A percentile compares a stretch with the other conserved stretches of the same genome.
Evolutionary conservation across 768 basidiomycete species (phyloP).

Genomic region (Mycena indigotica): DNA sequence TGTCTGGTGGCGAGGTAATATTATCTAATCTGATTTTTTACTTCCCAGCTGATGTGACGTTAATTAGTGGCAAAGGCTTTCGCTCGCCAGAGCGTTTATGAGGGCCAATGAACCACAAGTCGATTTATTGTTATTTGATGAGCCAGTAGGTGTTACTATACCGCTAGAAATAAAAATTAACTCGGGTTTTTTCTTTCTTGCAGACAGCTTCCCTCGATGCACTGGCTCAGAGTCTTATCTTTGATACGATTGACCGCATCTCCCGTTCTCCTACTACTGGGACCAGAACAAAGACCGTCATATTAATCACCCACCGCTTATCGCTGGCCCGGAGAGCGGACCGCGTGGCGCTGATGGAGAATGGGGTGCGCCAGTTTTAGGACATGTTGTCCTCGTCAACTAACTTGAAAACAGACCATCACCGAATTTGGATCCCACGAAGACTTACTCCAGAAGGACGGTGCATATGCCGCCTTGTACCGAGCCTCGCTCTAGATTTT

Average conservation of each 20-base stretch:
- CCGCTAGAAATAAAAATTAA: neutral
- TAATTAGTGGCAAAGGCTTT: conserved; percentile 81
- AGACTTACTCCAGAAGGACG: conserved; percentile 59
- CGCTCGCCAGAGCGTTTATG: conserved; percentile 87
- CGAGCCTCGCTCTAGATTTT: conserved; percentile 61
- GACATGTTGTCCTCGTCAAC: conserved; percentile 9
- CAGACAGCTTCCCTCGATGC: conserved; percentile 83
- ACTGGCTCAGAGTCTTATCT: conserved; percentile 77
- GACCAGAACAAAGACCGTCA: conserved; percentile 65
- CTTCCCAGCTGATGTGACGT: neutral
- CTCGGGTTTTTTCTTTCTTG: conserved; percentile 7
- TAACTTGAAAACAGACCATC: conserved; percentile 53
- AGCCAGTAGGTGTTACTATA: conserved; percentile 71
- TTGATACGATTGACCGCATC: conserved; percentile 71
- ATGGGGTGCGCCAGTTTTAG: conserved; percentile 51
- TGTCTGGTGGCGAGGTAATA: conserved; percentile 84
- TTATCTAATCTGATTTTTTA: neutral
- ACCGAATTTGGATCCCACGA: conserved; percentile 77
- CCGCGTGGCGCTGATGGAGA: conserved; percentile 86
- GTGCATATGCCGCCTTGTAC: conserved; percentile 71
- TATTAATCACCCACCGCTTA: conserved; percentile 84
- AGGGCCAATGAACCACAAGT: conserved; percentile 72
- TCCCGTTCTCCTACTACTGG: conserved; percentile 57
- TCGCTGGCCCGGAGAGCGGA: conserved; percentile 82
- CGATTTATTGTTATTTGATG: conserved; percentile 82